phyloP scores from a whole-genome alignment of 2,329 filamentous ascomycete species.

The Aspergillus aculeatus region DNA sequence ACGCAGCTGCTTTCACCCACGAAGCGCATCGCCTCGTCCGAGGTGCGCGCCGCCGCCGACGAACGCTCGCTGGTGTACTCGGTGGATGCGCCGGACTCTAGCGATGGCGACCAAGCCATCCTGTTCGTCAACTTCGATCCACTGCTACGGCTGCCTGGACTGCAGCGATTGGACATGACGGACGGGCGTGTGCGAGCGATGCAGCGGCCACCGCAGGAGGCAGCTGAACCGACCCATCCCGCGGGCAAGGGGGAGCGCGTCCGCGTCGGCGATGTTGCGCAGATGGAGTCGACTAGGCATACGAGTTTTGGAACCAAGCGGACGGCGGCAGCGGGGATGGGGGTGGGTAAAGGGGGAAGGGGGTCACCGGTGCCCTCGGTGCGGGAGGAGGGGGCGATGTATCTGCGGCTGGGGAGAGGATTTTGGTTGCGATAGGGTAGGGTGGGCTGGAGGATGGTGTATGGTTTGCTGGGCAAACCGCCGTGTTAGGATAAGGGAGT shows the following conservation, averaged over 20 bases:
- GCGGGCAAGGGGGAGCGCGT: background rate
- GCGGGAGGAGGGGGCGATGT: background rate
- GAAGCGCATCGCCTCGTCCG: conserved; percentile 25
- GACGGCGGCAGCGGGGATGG: background rate
- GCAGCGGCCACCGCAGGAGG: background rate
- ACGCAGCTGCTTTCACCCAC: conserved; percentile 41
- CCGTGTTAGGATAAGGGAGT: too few relatives aligned
- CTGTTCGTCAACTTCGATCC: conserved; percentile 44
- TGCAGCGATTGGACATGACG: conserved; percentile 14
- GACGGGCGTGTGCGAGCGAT: background rate
- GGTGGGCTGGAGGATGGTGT: background rate
- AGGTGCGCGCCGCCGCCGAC: conserved; percentile 37
- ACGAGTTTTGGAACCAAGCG: background rate
- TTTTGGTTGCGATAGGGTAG: background rate
- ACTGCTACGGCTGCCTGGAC: conserved; percentile 28
- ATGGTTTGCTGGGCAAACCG: background rate
- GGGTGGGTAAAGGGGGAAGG: background rate
- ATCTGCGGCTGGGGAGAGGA: background rate
- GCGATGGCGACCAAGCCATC: conserved; percentile 29
- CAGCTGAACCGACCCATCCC: background rate
- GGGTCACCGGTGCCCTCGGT: background rate
- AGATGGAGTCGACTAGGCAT: background rate
- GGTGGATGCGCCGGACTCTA: conserved; percentile 28
- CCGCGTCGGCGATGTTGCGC: background rate
- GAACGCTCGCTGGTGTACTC: conserved; percentile 44